Conservation (phyloP, 2,329 filamentous ascomycete species). For the Fusarium nematophilum region DNA sequence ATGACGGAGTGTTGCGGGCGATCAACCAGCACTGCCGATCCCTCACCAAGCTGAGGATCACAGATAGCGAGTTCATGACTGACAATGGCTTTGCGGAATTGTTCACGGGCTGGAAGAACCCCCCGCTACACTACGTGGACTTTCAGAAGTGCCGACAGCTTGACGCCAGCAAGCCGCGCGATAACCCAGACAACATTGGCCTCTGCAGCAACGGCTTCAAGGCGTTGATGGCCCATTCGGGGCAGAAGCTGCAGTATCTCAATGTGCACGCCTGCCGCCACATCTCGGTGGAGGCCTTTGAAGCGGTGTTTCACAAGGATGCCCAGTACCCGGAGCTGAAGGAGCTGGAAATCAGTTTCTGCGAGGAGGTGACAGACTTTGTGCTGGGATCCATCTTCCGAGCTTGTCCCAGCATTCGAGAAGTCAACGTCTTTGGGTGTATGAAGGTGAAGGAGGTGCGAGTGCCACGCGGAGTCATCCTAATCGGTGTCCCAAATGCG, state of each 20-base stretch:
- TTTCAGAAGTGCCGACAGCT: conserved; percentile 82
- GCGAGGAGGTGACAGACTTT: conserved; percentile 73
- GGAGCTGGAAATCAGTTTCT: conserved; percentile 83
- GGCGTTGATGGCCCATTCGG: conserved; percentile 87
- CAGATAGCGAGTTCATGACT: conserved; percentile 79
- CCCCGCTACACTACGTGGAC: conserved; percentile 76
- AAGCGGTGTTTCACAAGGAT: conserved; percentile 74
- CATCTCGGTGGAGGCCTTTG: conserved; percentile 78
- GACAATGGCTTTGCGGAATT: conserved; percentile 79
- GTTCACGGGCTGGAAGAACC: conserved; percentile 82
- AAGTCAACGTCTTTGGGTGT: conserved; percentile 73
- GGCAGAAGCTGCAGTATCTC: conserved; percentile 70
- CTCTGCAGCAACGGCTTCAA: conserved; percentile 80
- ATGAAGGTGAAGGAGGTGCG: conserved; percentile 68
- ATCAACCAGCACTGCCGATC: conserved; percentile 77
- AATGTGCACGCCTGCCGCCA: conserved; percentile 89
- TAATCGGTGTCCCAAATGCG: conserved; percentile 70
- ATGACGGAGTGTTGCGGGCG: conserved; percentile 76
- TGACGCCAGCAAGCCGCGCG: conserved; percentile 75
- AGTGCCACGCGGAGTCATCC: conserved; percentile 65
- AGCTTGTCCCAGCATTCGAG: conserved; percentile 69
- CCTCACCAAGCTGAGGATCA: conserved; percentile 83
- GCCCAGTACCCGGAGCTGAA: conserved; percentile 74
- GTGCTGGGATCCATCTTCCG: conserved; percentile 73
- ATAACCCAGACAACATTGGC: conserved; percentile 74